A percentile compares a stretch with the other conserved stretches of the same genome.
Evolutionary conservation across 306 rosid genomes (phyloP).

Genomic region (Cicer yamashitae): DNA sequence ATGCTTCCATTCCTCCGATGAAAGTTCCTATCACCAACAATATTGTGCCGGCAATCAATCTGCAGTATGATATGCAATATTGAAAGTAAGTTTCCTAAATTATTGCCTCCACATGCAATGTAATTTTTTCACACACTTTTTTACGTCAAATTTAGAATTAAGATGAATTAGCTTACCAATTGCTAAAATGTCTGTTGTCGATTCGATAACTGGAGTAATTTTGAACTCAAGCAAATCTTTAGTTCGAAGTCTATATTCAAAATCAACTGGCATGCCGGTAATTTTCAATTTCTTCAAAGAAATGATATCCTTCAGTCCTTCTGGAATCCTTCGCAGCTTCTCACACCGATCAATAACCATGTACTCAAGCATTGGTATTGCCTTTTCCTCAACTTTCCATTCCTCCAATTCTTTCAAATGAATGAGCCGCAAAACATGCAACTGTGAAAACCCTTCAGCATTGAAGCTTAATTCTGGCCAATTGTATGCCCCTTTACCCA

Average conservation of each 20-base stretch:
- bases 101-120: neutral
- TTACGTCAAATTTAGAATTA: slow-evolving; percentile 6
- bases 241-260: slow-evolving; percentile 55
- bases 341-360: slow-evolving; percentile 56
- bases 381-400: slow-evolving; percentile 51
- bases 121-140: neutral
- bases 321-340: slow-evolving; percentile 55
- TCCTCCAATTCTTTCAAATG: slow-evolving; percentile 56
- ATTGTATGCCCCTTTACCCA: slow-evolving; percentile 52
- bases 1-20: slow-evolving; percentile 30
- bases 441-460: slow-evolving; percentile 51
- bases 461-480: slow-evolving; percentile 48
- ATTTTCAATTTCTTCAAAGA: slow-evolving; percentile 51
- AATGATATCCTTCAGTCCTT: slow-evolving; percentile 49
- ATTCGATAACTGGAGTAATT: slow-evolving; percentile 48
- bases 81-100: slow-evolving; percentile 33
- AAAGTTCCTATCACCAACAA: slow-evolving; percentile 27
- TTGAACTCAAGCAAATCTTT: slow-evolving; percentile 47
- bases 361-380: slow-evolving; percentile 47
- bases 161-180: slow-evolving; percentile 46
- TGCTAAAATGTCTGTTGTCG: slow-evolving; percentile 56
- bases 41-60: slow-evolving; percentile 33
- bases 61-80: slow-evolving; percentile 43
- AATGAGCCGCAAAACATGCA: slow-evolving; percentile 50
- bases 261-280: slow-evolving; percentile 59